phyloP scores from a whole-genome alignment of 805 yeast genomes.

The Barnettozyma sp. region DNA sequence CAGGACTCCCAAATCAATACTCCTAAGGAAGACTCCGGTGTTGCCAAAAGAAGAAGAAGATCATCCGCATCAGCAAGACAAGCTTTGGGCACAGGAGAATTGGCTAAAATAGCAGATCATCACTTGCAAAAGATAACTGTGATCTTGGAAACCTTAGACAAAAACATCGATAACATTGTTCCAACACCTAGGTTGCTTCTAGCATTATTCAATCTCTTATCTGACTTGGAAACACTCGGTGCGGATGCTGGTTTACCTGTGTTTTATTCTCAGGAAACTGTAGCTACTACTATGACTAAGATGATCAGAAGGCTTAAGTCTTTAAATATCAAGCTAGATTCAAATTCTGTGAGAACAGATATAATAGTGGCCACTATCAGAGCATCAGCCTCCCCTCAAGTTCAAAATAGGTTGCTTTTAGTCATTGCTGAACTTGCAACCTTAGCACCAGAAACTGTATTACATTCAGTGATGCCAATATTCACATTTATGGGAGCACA shows the following conservation, averaged over 20 bases:
- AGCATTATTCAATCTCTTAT: constrained; percentile 51
- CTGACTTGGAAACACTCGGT: constrained; percentile 78
- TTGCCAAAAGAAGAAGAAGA: constrained; percentile 77
- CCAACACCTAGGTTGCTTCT: constrained; percentile 41
- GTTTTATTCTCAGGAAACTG: constrained; percentile 80
- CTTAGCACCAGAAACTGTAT: constrained; percentile 80
- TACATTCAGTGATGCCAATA: constrained; percentile 98
- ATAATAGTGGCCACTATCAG: constrained; percentile 86
- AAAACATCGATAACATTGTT: constrained; percentile 25
- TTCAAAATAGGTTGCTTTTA: constrained; percentile 79
- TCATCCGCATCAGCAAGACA: constrained; percentile 72
- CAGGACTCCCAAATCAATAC: constrained; percentile 51
- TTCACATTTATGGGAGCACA: constrained; percentile 99
- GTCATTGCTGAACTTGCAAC: constrained; percentile 85
- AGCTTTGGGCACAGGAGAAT: constrained; percentile 61
- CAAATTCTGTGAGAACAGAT: constrained; percentile 76
- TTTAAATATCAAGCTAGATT: constrained; percentile 38
- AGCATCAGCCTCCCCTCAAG: constrained; percentile 86
- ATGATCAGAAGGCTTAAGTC: constrained; percentile 51
- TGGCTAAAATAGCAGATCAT: constrained; percentile 65
- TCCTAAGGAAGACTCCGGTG: constrained; percentile 31
- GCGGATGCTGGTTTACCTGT: constrained; percentile 90
- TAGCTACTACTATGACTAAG: constrained; percentile 79
- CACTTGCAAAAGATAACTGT: constrained; percentile 76
- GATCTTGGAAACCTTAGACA: constrained; percentile 73